Conservation (phyloP, 352 stramenopile genomes). For the Phytophthora nicotianae region DNA sequence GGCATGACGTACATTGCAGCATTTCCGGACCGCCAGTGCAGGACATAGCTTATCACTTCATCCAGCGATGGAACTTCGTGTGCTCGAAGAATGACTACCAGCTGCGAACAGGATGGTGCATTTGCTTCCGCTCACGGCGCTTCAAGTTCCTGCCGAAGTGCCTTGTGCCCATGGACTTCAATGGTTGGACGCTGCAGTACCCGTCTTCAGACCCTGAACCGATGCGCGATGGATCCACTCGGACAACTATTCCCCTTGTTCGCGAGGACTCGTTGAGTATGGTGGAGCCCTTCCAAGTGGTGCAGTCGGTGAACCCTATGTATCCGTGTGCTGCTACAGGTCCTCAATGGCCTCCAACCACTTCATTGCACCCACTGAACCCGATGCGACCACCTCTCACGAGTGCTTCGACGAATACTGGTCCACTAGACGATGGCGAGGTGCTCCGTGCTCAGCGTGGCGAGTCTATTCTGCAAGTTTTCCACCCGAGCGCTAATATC, state of each 20-base stretch:
- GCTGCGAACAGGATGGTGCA: slow-evolving; percentile 86
- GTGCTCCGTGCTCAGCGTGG: slow-evolving; percentile 68
- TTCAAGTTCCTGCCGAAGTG: slow-evolving; percentile 89
- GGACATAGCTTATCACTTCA: slow-evolving; percentile 91
- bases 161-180: slow-evolving; percentile 87
- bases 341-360: slow-evolving; percentile 32
- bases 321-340: slow-evolving; percentile 42
- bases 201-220: slow-evolving; percentile 61
- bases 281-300: slow-evolving; percentile 58
- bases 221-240: slow-evolving; percentile 36
- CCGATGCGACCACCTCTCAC: slow-evolving; percentile 31
- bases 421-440: slow-evolving; percentile 46
- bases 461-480: slow-evolving; percentile 66
- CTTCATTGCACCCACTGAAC: slow-evolving; percentile 39
- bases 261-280: slow-evolving; percentile 69
- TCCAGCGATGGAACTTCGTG: slow-evolving; percentile 93
- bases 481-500: slow-evolving; percentile 74
- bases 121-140: slow-evolving; percentile 80
- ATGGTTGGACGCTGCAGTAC: slow-evolving; percentile 79
- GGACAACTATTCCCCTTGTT: slow-evolving; percentile 51
- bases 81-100: slow-evolving; percentile 90
- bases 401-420: slow-evolving; percentile 16
- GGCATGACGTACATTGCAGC: slow-evolving; percentile 90
- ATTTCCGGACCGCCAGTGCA: slow-evolving; percentile 80
- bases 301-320: slow-evolving; percentile 43